These are phyloP conservation scores for Pythium myriotylum DNA, from an alignment of 352 stramenopile genomes.

Conservation along the genomic window DNA sequence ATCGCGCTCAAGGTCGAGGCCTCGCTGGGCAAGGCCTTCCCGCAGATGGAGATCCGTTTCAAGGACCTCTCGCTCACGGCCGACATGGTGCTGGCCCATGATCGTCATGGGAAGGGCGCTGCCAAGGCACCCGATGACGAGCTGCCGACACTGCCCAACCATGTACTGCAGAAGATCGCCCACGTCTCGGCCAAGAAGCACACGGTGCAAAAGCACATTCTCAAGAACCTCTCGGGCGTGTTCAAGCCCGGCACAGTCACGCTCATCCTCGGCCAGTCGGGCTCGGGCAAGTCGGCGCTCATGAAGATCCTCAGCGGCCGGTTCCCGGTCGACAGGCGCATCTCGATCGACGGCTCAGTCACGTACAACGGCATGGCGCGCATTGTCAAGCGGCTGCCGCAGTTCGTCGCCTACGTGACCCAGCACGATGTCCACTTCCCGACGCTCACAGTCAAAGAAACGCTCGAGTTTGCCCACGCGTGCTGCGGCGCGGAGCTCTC, in stretches of 20 bases:
- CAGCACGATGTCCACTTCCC: slow-evolving; percentile 55
- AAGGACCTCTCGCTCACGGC: slow-evolving; percentile 50
- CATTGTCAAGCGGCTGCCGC: slow-evolving; percentile 40
- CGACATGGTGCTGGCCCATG: slow-evolving; percentile 39
- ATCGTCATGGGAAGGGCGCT: slow-evolving; percentile 19
- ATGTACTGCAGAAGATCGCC: slow-evolving; percentile 39
- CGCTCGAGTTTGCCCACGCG: slow-evolving; percentile 56
- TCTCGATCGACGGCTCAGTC: slow-evolving; percentile 40
- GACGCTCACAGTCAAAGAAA: slow-evolving; percentile 53
- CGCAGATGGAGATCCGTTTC: slow-evolving; percentile 67
- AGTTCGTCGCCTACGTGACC: slow-evolving; percentile 56
- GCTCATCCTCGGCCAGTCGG: slow-evolving; percentile 55
- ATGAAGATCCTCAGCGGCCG: slow-evolving; percentile 60
- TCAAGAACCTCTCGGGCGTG: slow-evolving; percentile 39
- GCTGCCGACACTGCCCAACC: slow-evolving; percentile 54
- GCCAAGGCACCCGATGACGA: slow-evolving; percentile 27
- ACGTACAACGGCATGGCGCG: slow-evolving; percentile 50
- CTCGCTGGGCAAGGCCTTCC: slow-evolving; percentile 46
- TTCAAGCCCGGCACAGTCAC: slow-evolving; percentile 60
- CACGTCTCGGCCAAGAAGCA: slow-evolving; percentile 43
- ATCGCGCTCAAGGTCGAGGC: slow-evolving; percentile 45
- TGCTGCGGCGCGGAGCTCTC: slow-evolving; percentile 51
- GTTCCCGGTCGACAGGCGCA: slow-evolving; percentile 46
- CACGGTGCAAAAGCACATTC: slow-evolving; percentile 45
- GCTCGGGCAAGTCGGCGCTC: slow-evolving; percentile 55